phyloP scores from a whole-genome alignment of 2,329 filamentous ascomycete genomes.

The Magnaporthiopsis incrustans region DNA sequence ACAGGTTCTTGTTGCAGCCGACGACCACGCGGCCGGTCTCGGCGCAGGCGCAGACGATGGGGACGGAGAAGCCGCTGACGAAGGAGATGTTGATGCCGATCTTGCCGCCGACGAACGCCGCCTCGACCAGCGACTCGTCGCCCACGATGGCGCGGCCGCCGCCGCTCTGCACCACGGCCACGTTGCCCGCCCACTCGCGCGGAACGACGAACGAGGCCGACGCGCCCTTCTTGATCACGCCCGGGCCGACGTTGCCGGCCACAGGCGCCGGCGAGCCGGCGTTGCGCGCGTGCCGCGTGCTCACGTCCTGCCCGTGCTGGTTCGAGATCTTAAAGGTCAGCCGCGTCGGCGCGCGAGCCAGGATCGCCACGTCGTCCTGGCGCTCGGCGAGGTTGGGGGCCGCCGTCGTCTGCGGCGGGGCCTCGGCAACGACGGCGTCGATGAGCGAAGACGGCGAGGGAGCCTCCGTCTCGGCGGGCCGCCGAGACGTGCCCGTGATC shows the following conservation, averaged over 20 bases:
- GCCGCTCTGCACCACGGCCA: not conserved
- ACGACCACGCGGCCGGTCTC: not conserved
- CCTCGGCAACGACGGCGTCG: not conserved
- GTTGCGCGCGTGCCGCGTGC: not conserved
- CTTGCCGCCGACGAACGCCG: not conserved
- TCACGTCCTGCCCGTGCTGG: not conserved
- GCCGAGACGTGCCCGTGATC: not conserved
- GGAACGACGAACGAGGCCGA: not conserved
- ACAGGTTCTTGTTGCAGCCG: conserved; percentile 5
- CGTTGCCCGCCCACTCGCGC: not conserved
- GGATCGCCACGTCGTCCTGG: not conserved
- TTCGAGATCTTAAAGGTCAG: not conserved
- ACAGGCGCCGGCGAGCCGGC: not conserved
- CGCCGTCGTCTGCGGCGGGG: not conserved
- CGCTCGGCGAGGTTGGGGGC: not conserved
- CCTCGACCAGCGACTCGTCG: not conserved
- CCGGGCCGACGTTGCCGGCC: not conserved
- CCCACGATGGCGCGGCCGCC: not conserved
- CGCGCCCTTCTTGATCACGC: not conserved
- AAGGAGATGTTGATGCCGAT: conserved; percentile 1
- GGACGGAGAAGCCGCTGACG: conserved; percentile 1
- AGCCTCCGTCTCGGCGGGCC: not conserved
- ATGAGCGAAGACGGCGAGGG: not conserved
- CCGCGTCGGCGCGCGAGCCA: not conserved
- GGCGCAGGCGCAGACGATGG: not conserved